Conservation (phyloP, 2,329 filamentous ascomycete species). For the Microsporum canis region DNA sequence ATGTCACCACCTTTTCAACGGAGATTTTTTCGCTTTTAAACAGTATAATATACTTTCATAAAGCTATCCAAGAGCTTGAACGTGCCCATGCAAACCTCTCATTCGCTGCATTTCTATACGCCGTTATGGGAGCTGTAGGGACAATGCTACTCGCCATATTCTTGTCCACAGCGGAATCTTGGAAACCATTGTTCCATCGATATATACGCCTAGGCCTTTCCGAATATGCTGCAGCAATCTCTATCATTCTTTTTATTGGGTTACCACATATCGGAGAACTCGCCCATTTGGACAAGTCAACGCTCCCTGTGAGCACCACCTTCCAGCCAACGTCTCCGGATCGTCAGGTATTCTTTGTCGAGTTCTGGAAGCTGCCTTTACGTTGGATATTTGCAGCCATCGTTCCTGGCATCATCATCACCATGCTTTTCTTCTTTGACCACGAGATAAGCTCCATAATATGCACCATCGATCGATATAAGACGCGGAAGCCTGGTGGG, state of each 20-base stretch:
- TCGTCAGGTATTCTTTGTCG: slow-evolving; percentile 47
- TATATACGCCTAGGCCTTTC: slow-evolving; percentile 50
- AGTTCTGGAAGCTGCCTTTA: slow-evolving; percentile 51
- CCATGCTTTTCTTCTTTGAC: slow-evolving; percentile 57
- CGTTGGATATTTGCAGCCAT: slow-evolving; percentile 51
- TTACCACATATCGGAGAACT: slow-evolving; percentile 53
- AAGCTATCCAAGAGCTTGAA: slow-evolving; percentile 53
- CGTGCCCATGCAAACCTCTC: slow-evolving; percentile 46
- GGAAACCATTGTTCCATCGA: slow-evolving; percentile 51
- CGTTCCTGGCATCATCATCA: slow-evolving; percentile 53
- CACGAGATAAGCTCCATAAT: slow-evolving; percentile 60
- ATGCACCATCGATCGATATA: slow-evolving; percentile 51
- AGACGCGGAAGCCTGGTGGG: slow-evolving; percentile 49
- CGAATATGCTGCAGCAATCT: slow-evolving; percentile 56
- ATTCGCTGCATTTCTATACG: slow-evolving; percentile 53
- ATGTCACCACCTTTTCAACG: slow-evolving; percentile 55
- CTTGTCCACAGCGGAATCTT: slow-evolving; percentile 50
- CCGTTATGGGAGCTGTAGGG: slow-evolving; percentile 52
- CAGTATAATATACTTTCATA: slow-evolving; percentile 58
- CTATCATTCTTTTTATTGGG: slow-evolving; percentile 54
- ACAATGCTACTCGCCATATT: slow-evolving; percentile 53
- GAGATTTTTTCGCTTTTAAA: slow-evolving; percentile 58
- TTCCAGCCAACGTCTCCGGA: slow-evolving; percentile 49
- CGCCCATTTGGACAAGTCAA: slow-evolving; percentile 46
- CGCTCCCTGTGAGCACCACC: slow-evolving; percentile 44